Conservation (phyloP, 1,284 basidiomycete species). For the Moesziomyces aphidis region DNA sequence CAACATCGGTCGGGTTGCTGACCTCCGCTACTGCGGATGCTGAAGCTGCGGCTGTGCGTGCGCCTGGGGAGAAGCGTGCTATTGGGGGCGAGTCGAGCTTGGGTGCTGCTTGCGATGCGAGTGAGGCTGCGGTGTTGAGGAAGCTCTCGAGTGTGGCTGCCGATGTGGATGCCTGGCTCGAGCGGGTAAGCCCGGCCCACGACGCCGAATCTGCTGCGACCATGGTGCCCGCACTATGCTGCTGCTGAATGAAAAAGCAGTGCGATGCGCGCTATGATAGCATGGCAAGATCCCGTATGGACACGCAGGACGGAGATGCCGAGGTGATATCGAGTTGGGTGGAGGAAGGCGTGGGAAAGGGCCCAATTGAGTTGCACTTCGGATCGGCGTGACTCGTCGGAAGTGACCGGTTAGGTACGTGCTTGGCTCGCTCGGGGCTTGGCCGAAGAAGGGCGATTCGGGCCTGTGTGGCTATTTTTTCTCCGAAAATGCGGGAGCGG, state of each 20-base stretch:
- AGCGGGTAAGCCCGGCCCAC: slow-evolving; percentile 21
- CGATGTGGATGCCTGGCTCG: slow-evolving; percentile 40
- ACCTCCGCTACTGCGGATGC: not conserved
- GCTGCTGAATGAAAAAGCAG: not conserved
- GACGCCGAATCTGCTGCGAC: slow-evolving; percentile 9
- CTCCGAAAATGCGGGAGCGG: no score
- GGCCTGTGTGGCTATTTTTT: no score
- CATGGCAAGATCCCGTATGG: not conserved
- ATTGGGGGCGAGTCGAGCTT: slow-evolving; percentile 24
- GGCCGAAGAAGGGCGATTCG: no score
- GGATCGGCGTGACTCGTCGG: not conserved
- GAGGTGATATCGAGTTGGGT: no score
- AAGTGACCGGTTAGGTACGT: not conserved
- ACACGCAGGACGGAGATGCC: not conserved
- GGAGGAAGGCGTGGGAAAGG: not conserved
- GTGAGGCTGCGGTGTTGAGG: slow-evolving; percentile 17
- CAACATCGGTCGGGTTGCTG: slow-evolving; percentile 22
- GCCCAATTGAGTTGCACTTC: not conserved
- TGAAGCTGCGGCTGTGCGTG: not conserved
- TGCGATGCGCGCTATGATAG: not conserved
- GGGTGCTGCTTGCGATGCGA: slow-evolving; percentile 7
- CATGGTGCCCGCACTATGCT: not conserved
- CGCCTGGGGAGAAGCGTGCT: slow-evolving; percentile 6
- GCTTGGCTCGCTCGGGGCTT: not conserved
- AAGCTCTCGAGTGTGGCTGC: slow-evolving; percentile 45